A percentile compares a stretch with the other conserved stretches of the same genome.
Evolutionary conservation across 495 filamentous ascomycete genomes (phyloP).

Genomic region (Neurospora tetrasperma): DNA sequence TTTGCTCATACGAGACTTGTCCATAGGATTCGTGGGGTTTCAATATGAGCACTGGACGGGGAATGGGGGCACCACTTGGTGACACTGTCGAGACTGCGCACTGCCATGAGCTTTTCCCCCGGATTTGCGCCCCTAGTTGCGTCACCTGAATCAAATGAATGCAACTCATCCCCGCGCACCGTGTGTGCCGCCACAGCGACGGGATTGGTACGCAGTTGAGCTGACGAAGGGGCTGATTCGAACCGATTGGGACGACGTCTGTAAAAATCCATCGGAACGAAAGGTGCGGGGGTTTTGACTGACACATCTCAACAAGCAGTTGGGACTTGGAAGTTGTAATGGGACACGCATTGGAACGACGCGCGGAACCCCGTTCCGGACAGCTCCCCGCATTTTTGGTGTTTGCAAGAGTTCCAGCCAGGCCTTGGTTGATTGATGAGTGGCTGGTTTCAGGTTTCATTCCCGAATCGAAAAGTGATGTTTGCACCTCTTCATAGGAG

Average conservation of each 20-base stretch:
- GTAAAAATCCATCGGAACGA: background rate
- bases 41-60: background rate
- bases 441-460: background rate
- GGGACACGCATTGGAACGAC: background rate
- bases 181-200: background rate
- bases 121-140: background rate
- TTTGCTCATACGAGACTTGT: background rate
- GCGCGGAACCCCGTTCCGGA: background rate
- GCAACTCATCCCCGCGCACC: background rate
- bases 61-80: background rate
- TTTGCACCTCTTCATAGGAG: background rate
- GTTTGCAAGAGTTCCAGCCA: background rate
- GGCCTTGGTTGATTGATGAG: background rate
- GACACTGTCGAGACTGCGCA: background rate
- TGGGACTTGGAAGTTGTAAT: background rate
- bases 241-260: background rate
- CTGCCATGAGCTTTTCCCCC: background rate
- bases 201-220: background rate
- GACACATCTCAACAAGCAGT: background rate
- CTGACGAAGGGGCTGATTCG: background rate
- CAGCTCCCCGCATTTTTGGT: background rate
- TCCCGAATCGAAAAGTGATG: background rate
- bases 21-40: background rate
- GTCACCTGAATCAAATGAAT: background rate
- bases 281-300: background rate